Base-by-base conservation (phyloP, 257 asterid species). In the Verbascum thapsus region DNA sequence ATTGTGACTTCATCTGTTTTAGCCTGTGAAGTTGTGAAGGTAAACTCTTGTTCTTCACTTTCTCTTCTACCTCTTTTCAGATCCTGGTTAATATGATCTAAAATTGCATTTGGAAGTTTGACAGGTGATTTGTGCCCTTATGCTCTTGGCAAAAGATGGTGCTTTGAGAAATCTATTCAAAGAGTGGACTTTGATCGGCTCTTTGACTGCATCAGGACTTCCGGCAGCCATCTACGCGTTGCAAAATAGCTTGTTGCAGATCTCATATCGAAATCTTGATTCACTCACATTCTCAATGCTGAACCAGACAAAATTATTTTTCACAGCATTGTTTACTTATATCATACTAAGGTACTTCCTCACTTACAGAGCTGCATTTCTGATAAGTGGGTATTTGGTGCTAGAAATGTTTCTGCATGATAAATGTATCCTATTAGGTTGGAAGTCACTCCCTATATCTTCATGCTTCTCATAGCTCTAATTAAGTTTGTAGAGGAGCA, bases 151-250 rank as follows among this genome's bases (percentile, higher is more conserved):
- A 45, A 90, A 81, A 85, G 85, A 87, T 23, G 99, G 99, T 53
- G 81, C 71, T 41, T 73, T 94, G 76, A 82, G 70, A 76, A 90
- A 79, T 74, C 50, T 82, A 39, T 79, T 68, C 67, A 82, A 76
- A 74, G 81, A 85, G 30, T 94, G 99, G 99, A 94, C 88, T 58
- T 78, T 94, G 75, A 51, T 85, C 65, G 90, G 86, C 68, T 87
- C 95, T 47, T 74, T 90, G 80, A 90, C 95, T 54, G 99, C 96
- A 72, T 94, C 99, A 52, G 97, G 96, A 49, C 79, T 94, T 40
- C 99, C 97, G 26, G 97, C 99, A 42, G 95, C 95, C 63, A 94
- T 87, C 60, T 94, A 94, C 66, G 97, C 99, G 26, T 83, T 94
- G 40, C 99, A 94, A 71, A 94, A 89, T 70, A 94, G 95, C 84